A percentile compares a stretch with the other conserved stretches of the same genome.
Evolutionary conservation across 208 protist genomes (phyloP).

Genomic region (Crithidia mellificae): DNA sequence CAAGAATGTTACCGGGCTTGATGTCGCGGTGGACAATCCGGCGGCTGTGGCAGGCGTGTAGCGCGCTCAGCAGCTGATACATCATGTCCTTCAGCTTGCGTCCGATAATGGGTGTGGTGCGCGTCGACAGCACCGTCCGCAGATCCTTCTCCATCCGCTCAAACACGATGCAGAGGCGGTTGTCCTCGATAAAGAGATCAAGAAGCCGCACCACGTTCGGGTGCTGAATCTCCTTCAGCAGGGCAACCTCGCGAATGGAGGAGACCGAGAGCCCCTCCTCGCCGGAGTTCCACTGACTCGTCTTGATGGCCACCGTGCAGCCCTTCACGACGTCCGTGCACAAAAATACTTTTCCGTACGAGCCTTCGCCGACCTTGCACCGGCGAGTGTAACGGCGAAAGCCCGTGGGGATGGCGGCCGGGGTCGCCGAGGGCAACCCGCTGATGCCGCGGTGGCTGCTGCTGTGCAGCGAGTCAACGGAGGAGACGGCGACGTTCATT

Average conservation of each 20-base stretch:
- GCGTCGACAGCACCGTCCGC: constrained; percentile 91
- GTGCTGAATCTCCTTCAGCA: constrained; percentile 91
- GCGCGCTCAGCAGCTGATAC: constrained; percentile 77
- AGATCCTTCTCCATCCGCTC: constrained; percentile 97
- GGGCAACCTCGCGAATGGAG: constrained; percentile 91
- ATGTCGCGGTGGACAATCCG: constrained; percentile 92
- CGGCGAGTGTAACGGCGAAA: constrained; percentile 79
- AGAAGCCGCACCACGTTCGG: constrained; percentile 92
- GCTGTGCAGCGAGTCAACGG: constrained; percentile 9
- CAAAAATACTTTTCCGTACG: constrained; percentile 97
- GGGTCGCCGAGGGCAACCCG: neutral
- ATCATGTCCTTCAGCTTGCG: constrained; percentile 71
- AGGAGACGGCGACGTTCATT: constrained; percentile 11
- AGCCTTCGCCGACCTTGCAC: constrained; percentile 97
- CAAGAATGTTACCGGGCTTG: constrained; percentile 91
- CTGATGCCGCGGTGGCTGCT: neutral
- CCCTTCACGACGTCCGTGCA: constrained; percentile 76
- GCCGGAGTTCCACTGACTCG: constrained; percentile 68
- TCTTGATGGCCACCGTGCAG: constrained; percentile 82
- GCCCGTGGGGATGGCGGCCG: constrained; percentile 14
- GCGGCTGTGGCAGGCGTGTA: constrained; percentile 86
- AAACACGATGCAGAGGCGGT: constrained; percentile 96
- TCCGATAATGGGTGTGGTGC: constrained; percentile 53
- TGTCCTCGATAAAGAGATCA: constrained; percentile 93
- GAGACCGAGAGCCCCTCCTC: constrained; percentile 91